phyloP scores from a whole-genome alignment of 805 yeast genomes.

The Metschnikowia similis region DNA sequence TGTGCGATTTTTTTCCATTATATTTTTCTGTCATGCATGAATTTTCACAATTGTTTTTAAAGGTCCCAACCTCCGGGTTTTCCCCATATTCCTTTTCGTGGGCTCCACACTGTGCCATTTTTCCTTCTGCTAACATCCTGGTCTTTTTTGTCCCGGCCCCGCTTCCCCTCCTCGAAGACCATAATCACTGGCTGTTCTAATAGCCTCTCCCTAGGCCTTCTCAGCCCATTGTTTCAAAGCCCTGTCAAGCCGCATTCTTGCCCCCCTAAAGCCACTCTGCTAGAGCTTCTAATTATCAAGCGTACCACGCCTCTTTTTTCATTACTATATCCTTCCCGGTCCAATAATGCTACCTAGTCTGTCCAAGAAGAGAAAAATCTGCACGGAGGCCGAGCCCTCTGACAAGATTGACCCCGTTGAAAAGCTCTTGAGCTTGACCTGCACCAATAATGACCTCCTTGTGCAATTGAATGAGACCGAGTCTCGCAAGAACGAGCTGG shows the following conservation, averaged over 20 bases:
- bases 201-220: no score
- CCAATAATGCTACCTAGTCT: not conserved
- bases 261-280: no score
- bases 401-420: slow-evolving; percentile 43
- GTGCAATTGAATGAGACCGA: slow-evolving; percentile 21
- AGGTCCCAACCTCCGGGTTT: not conserved
- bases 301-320: not conserved
- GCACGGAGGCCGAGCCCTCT: not conserved
- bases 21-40: slow-evolving; percentile 2
- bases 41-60: not conserved
- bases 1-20: not conserved
- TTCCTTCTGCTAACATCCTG: not conserved
- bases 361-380: not conserved
- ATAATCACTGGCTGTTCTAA: no score
- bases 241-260: no score
- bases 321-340: not conserved
- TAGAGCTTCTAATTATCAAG: no score
- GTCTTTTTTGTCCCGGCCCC: not conserved
- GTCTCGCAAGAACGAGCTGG: not conserved
- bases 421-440: slow-evolving; percentile 34
- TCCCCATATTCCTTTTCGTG: not conserved
- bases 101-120: no score
- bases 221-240: no score
- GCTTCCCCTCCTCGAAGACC: not conserved
- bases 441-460: slow-evolving; percentile 28